These are phyloP conservation scores for Cryptosporidium sp. DNA, from an alignment of 169 alveolate genomes.

Conservation along the genomic window DNA sequence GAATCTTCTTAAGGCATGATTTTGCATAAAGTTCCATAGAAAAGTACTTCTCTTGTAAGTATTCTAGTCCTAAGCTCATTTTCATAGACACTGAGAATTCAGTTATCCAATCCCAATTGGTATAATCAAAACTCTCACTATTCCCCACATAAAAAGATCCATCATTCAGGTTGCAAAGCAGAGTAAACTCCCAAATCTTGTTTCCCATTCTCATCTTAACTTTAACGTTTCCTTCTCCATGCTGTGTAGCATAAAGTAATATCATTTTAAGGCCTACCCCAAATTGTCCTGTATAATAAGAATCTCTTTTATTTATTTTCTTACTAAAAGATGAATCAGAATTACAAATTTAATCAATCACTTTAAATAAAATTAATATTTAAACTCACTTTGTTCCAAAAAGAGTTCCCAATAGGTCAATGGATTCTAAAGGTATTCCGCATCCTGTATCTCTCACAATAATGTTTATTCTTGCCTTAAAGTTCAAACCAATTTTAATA, in stretches of 20 bases:
- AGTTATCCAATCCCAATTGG: conserved; percentile 67
- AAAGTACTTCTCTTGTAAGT: conserved; percentile 42
- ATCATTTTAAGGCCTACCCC: conserved; percentile 76
- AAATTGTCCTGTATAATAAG: conserved; percentile 67
- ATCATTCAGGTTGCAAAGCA: conserved; percentile 43
- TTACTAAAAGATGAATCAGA: conserved; percentile 27
- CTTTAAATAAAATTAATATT: neutral
- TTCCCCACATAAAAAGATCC: conserved; percentile 71
- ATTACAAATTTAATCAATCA: too few species aligned
- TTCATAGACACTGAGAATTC: conserved; percentile 53
- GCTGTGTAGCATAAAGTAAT: conserved; percentile 62
- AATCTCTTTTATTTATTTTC: conserved; percentile 47
- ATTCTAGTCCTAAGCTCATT: conserved; percentile 14
- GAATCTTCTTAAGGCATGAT: conserved; percentile 1
- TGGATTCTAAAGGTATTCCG: conserved; percentile 68
- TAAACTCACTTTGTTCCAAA: conserved; percentile 75
- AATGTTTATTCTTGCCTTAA: conserved; percentile 32
- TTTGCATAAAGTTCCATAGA: conserved; percentile 54
- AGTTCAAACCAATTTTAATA: neutral
- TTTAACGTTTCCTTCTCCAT: conserved; percentile 36
- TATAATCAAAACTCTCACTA: conserved; percentile 34
- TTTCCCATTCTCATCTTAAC: conserved; percentile 69
- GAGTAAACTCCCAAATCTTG: conserved; percentile 40
- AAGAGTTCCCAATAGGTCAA: conserved; percentile 65
- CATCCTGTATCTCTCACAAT: conserved; percentile 62